Evolutionary conservation across 2,329 filamentous ascomycete genomes (phyloP).

Genomic region (Aspergillus quadrilineatus): DNA sequence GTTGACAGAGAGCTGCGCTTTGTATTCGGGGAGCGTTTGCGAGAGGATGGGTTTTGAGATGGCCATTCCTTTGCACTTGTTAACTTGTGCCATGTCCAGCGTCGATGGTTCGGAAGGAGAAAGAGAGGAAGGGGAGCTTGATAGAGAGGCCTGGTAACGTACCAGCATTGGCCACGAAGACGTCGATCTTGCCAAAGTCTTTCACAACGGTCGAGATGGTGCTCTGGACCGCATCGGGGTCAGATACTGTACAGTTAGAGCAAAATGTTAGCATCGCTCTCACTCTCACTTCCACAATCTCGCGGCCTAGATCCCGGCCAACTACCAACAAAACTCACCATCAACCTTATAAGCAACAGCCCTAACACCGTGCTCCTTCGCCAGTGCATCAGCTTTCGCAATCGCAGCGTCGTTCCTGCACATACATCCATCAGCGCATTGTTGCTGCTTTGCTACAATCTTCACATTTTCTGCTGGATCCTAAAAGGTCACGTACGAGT

Average conservation of each 20-base stretch:
- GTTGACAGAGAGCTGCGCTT: constrained; percentile 55
- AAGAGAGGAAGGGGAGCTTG: background rate
- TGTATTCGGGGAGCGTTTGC: constrained; percentile 53
- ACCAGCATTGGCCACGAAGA: constrained; percentile 48
- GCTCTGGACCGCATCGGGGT: constrained; percentile 37
- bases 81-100: constrained; percentile 1
- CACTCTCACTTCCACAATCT: no score
- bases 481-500: constrained; percentile 27
- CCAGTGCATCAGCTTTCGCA: constrained; percentile 36
- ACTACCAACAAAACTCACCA: background rate
- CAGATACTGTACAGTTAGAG: constrained; percentile 31
- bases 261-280: no score
- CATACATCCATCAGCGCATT: background rate
- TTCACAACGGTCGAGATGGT: constrained; percentile 35
- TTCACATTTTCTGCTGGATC: background rate
- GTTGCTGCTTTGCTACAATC: background rate
- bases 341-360: constrained; percentile 48
- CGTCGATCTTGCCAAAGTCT: constrained; percentile 47
- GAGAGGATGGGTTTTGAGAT: constrained; percentile 58
- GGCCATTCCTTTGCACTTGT: constrained; percentile 41
- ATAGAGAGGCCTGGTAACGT: no score
- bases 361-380: constrained; percentile 37
- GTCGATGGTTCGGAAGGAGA: background rate
- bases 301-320: no score
- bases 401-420: constrained; percentile 37